These are phyloP conservation scores for Stylonectria norvegica DNA, from an alignment of 2,329 filamentous ascomycete genomes.

Conservation along the genomic window DNA sequence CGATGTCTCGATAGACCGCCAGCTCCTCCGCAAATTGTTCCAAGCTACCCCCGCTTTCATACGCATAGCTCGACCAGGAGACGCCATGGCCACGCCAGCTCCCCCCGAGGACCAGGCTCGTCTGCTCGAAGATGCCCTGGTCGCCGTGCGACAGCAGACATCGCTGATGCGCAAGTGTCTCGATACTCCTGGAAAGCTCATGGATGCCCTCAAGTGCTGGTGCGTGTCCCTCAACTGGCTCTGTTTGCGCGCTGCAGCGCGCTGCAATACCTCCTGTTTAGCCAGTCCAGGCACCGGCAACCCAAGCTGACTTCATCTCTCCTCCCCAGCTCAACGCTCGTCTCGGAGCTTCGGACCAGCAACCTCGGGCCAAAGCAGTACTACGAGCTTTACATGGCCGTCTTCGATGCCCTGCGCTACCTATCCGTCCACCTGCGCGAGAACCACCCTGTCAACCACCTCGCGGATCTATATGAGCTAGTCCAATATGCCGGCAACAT, in stretches of 20 bases:
- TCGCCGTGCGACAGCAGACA: constrained; percentile 95
- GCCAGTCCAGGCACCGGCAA: neutral
- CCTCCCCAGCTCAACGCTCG: constrained; percentile 79
- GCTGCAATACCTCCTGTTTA: neutral
- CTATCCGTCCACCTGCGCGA: constrained; percentile 95
- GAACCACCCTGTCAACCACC: constrained; percentile 95
- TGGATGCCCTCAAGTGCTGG: constrained; percentile 99
- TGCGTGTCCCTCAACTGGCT: constrained; percentile 48
- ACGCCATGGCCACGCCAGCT: constrained; percentile 56
- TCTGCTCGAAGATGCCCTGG: constrained; percentile 93
- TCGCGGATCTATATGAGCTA: constrained; percentile 95
- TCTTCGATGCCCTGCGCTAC: constrained; percentile 96
- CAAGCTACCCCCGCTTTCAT: constrained; percentile 33
- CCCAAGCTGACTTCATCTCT: constrained; percentile 5
- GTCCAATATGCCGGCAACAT: constrained; percentile 99
- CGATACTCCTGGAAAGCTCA: constrained; percentile 95
- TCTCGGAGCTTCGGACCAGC: constrained; percentile 96
- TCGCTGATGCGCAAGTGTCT: constrained; percentile 96
- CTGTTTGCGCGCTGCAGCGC: neutral
- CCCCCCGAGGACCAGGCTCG: constrained; percentile 79
- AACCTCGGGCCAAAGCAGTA: constrained; percentile 99
- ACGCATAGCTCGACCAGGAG: constrained; percentile 23
- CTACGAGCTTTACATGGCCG: constrained; percentile 99
- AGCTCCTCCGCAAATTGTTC: constrained; percentile 15
- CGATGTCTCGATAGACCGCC: constrained; percentile 23